These are phyloP conservation scores for Tylopilus sp. DNA, from an alignment of 1,284 basidiomycete genomes.

Conservation along the genomic window DNA sequence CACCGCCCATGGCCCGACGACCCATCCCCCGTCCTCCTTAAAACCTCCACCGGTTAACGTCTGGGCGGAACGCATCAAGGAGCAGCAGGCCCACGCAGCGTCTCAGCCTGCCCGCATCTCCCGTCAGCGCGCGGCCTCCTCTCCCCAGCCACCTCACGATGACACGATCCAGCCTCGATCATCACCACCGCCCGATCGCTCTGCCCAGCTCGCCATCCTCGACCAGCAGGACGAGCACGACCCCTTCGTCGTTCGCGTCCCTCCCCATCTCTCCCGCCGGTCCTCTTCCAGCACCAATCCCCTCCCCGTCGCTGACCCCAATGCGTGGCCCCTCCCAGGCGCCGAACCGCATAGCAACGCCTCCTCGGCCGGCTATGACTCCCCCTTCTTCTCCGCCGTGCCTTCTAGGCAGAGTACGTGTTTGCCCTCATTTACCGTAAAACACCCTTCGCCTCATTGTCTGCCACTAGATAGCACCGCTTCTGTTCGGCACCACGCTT, in stretches of 20 bases:
- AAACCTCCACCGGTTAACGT: conserved; percentile 24
- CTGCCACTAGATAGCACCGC: conserved; percentile 23
- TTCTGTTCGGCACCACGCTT: conserved; percentile 24
- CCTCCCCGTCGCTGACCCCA: conserved; percentile 28
- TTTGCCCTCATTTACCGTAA: conserved; percentile 17
- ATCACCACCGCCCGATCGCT: conserved; percentile 22
- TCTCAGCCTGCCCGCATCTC: conserved; percentile 16
- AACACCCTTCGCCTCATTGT: conserved; percentile 5
- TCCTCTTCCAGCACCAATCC: conserved; percentile 28
- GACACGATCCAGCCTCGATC: conserved; percentile 27
- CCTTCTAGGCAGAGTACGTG: conserved; percentile 48
- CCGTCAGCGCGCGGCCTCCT: conserved; percentile 13
- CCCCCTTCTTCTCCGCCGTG: conserved; percentile 17
- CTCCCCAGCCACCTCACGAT: conserved; percentile 14
- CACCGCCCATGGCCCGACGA: background rate
- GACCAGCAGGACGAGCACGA: conserved; percentile 36
- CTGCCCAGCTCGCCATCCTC: conserved; percentile 23
- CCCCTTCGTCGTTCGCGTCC: conserved; percentile 43
- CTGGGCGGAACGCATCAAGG: conserved; percentile 31
- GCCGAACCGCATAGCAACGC: conserved; percentile 33
- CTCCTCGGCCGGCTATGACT: conserved; percentile 46
- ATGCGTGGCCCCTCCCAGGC: conserved; percentile 19
- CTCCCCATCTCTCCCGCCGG: conserved; percentile 28
- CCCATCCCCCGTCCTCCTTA: conserved; percentile 12
- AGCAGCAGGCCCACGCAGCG: conserved; percentile 24